phyloP scores from a whole-genome alignment of 179 eudicot species.

The Sideroxylon spinosum region DNA sequence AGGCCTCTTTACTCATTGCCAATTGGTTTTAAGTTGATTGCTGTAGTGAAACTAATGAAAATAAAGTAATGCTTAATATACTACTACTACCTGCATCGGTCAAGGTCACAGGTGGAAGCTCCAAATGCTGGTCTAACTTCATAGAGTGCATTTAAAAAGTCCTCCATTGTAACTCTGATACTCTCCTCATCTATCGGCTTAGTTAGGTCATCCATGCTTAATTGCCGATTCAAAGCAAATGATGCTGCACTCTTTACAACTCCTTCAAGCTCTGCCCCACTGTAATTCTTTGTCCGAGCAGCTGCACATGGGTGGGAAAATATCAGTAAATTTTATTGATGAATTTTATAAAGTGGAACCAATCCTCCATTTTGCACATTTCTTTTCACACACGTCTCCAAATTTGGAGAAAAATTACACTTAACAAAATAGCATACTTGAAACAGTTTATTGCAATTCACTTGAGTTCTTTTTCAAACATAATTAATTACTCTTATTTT shows the following conservation, averaged over 20 bases:
- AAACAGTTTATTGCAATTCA: neutral
- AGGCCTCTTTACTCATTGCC: too few relatives aligned
- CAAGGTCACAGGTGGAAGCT: slow-evolving; percentile 91
- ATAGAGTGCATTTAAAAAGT: slow-evolving; percentile 67
- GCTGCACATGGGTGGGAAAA: slow-evolving; percentile 35
- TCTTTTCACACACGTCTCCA: too few relatives aligned
- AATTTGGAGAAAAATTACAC: neutral
- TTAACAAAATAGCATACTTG: neutral
- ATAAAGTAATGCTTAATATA: neutral
- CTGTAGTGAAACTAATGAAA: neutral
- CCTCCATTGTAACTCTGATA: slow-evolving; percentile 91
- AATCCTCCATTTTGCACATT: neutral
- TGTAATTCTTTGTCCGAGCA: slow-evolving; percentile 91
- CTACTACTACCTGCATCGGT: slow-evolving; percentile 70
- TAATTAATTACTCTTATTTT: too few relatives aligned
- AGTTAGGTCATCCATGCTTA: slow-evolving; percentile 86
- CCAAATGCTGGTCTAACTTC: slow-evolving; percentile 97
- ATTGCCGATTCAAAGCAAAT: slow-evolving; percentile 79
- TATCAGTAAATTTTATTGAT: neutral
- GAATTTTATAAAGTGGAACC: neutral
- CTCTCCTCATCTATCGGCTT: slow-evolving; percentile 89
- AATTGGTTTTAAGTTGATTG: too few relatives aligned
- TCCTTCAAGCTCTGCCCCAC: slow-evolving; percentile 99
- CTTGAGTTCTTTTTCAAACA: too few relatives aligned
- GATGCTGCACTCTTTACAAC: slow-evolving; percentile 98